Percentiles rank a stretch among this genome's conserved stretches.
Conservation (phyloP, 2,329 filamentous ascomycete genomes). For the Tolypocladium paradoxum region DNA sequence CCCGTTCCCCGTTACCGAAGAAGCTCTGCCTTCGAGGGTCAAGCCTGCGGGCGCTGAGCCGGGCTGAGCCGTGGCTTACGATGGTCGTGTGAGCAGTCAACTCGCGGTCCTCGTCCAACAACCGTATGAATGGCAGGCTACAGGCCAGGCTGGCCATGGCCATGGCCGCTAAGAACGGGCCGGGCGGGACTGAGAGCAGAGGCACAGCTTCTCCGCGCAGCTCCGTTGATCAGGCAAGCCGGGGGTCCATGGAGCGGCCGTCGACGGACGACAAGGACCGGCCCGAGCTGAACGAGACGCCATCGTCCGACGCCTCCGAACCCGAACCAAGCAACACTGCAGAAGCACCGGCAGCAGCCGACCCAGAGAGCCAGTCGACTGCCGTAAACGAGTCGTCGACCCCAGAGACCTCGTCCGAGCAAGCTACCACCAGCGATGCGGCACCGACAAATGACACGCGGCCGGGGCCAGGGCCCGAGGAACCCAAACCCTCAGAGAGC, state of each 20-base stretch:
- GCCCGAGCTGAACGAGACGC: conserved; percentile 7
- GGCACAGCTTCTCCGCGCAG: conserved; percentile 22
- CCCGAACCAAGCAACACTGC: neutral
- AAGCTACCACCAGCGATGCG: neutral
- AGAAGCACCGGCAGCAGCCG: neutral
- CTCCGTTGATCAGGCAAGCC: conserved; percentile 22
- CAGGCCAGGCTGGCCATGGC: conserved; percentile 86
- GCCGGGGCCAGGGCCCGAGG: neutral
- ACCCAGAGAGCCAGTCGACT: neutral
- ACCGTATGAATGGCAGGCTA: conserved; percentile 63
- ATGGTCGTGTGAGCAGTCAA: conserved; percentile 17
- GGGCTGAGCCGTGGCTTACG: neutral
- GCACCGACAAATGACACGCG: neutral
- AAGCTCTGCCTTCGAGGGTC: neutral
- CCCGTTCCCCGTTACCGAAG: neutral
- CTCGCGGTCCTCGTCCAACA: conserved; percentile 55
- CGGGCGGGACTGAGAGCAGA: conserved; percentile 31
- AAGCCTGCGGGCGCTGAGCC: neutral
- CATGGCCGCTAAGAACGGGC: conserved; percentile 56
- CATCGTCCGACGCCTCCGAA: conserved; percentile 2
- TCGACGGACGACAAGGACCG: conserved; percentile 16
- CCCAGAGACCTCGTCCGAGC: neutral
- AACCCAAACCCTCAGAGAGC: neutral
- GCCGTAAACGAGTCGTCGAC: neutral
- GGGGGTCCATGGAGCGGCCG: conserved; percentile 16